Evolutionary conservation across 176 grass and related monocot species (phyloP), one percentile per base, ranked within the genome.

Genomic region (Zizania latifolia): DNA sequence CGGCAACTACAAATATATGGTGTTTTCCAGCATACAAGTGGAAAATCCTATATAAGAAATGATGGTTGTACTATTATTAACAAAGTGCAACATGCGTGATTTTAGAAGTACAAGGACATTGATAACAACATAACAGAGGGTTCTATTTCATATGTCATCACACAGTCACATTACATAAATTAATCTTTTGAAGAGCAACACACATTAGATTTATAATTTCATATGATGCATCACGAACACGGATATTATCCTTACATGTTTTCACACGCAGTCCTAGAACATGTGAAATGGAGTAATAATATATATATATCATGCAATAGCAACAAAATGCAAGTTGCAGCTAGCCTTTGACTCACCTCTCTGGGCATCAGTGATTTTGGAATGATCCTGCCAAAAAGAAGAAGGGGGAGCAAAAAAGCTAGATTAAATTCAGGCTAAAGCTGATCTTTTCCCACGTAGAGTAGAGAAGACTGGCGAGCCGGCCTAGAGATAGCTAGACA

Each of bases 321-420:
- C 31, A 78, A 36, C 32, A 50, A 54, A 22, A 43, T 34, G 31
- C 14, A 58, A 59, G 33, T 57, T 74, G 5, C 53, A 53, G 68
- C 53, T 43, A 53, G 68, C 53, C 46, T 41, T 68, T 66, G 70
- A 88, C 89, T 94, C 66, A 99, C 96, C 92, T 94, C 96, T 65
- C 82, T 86, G 58, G 92, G 89, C 92, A 94, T 90, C 58, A 95
- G 74, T 4, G 87, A 88, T 75, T 70, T 99, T 56, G 92, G 89
- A 77, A 90, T 95, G 54, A 99, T 82, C 70, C 96, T 99, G 89
- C n/a, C 34, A 74, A 75, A 71, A 65, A 61, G 21, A 27, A 37
- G 55, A 19, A 36, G 54, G 29, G 45, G 13, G 75, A 30, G 36
- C 57, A 72, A 81, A 91, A 91, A 64, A 65, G 63, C 30, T 19